A percentile compares a stretch with the other conserved stretches of the same genome.
Conservation (phyloP, 163 green algal species). For the Volvox carteri region DNA sequence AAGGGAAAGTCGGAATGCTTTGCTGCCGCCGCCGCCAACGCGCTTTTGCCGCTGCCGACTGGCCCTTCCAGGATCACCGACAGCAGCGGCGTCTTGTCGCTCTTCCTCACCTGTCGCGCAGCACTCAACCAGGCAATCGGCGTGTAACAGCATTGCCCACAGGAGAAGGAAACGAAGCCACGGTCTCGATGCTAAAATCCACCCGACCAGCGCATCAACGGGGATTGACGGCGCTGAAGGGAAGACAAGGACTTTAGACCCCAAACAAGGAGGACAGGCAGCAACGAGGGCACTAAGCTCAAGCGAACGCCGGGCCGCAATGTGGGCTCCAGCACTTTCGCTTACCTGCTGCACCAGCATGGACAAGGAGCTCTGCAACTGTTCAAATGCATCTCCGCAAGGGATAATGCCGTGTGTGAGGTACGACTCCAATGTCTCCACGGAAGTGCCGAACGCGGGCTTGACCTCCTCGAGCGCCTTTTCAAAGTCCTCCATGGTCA, state of each 20-base stretch:
- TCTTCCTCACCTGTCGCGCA: slow-evolving; percentile 75
- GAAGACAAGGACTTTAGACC: too few relatives aligned
- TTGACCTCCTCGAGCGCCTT: slow-evolving; percentile 93
- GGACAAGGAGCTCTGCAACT: slow-evolving; percentile 85
- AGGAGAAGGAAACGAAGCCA: too few relatives aligned
- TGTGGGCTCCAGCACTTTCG: too few relatives aligned
- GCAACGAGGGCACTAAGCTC: too few relatives aligned
- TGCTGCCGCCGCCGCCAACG: slow-evolving; percentile 91
- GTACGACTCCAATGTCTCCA: slow-evolving; percentile 89
- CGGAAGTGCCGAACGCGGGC: slow-evolving; percentile 95
- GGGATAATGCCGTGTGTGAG: slow-evolving; percentile 93
- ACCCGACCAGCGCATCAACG: too few relatives aligned
- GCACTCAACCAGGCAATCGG: too few relatives aligned
- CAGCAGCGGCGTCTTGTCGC: slow-evolving; percentile 88
- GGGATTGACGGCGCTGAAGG: too few relatives aligned
- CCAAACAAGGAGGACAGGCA: too few relatives aligned
- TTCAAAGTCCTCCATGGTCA: slow-evolving; percentile 95
- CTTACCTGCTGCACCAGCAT: slow-evolving; percentile 92
- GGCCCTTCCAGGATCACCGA: slow-evolving; percentile 88
- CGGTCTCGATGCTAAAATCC: too few relatives aligned
- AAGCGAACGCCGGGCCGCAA: too few relatives aligned
- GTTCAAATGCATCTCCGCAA: slow-evolving; percentile 83
- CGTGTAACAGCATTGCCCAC: too few relatives aligned
- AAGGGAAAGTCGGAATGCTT: slow-evolving; percentile 94
- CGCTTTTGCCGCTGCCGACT: slow-evolving; percentile 92